Evolutionary conservation across 768 basidiomycete species (phyloP).

Genomic region (Boletus rubropictus): DNA sequence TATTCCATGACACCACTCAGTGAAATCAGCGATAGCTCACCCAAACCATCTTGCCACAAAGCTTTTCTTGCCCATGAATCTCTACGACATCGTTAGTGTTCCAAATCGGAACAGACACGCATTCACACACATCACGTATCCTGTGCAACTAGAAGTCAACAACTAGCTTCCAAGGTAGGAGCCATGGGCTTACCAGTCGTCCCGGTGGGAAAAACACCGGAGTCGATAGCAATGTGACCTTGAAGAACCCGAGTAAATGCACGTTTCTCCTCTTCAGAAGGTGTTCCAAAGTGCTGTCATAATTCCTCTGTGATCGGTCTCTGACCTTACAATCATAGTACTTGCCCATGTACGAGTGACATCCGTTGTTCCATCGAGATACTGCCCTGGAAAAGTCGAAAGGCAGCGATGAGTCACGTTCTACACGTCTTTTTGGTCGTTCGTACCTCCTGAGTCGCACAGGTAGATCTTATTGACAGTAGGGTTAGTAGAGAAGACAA

Average conservation of each 20-base stretch:
- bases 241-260: constrained; percentile 90
- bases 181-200: constrained; percentile 52
- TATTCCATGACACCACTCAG: background rate
- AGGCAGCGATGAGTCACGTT: background rate
- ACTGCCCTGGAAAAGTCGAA: constrained; percentile 51
- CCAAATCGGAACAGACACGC: background rate
- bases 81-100: constrained; percentile 33
- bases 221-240: constrained; percentile 87
- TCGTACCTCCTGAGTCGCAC: constrained; percentile 80
- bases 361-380: constrained; percentile 91
- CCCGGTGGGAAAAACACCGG: constrained; percentile 73
- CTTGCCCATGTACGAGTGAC: constrained; percentile 83
- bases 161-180: background rate
- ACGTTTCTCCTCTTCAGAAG: constrained; percentile 74
- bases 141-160: constrained; percentile 27
- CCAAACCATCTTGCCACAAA: constrained; percentile 85
- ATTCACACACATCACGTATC: constrained; percentile 48
- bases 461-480: constrained; percentile 52
- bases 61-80: constrained; percentile 76
- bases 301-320: background rate
- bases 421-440: background rate
- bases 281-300: constrained; percentile 78
- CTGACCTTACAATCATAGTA: background rate
- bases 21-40: constrained; percentile 33
- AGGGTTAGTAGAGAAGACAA: constrained; percentile 30